Percentiles rank a stretch among this genome's conserved stretches.
Conservation (phyloP, 164 flowering plant species). For the Piper betle region DNA sequence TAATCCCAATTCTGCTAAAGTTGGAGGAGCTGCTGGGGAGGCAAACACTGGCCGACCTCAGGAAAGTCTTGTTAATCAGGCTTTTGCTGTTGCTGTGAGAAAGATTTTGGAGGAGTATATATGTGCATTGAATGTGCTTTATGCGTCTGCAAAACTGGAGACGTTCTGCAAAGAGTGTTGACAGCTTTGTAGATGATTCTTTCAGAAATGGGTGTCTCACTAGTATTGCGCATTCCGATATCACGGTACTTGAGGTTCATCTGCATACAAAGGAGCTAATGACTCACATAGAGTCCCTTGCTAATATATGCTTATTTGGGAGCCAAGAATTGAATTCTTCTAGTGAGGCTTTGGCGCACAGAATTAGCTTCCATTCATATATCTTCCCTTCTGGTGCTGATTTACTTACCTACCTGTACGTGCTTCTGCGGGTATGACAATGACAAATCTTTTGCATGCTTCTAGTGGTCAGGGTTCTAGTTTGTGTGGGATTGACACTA, state of each 20-base stretch:
- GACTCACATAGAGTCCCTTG: constrained; percentile 59
- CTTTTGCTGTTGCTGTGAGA: constrained; percentile 63
- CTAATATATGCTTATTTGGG: constrained; percentile 48
- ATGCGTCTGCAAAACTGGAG: constrained; percentile 51
- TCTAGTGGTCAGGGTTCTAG: background rate
- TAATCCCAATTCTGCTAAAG: constrained; percentile 2
- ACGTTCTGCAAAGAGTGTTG: constrained; percentile 24
- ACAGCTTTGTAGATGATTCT: constrained; percentile 7
- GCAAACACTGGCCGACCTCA: constrained; percentile 12
- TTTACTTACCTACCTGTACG: constrained; percentile 65
- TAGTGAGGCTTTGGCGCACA: constrained; percentile 26
- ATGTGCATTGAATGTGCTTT: constrained; percentile 49
- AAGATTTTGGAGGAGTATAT: constrained; percentile 67
- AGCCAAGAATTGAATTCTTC: constrained; percentile 24
- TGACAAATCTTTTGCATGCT: background rate
- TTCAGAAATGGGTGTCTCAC: constrained; percentile 41
- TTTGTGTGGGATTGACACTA: background rate
- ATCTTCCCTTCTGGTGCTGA: constrained; percentile 63
- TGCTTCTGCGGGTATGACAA: constrained; percentile 50
- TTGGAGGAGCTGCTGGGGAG: constrained; percentile 10
- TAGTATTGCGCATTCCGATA: constrained; percentile 40
- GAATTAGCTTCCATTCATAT: constrained; percentile 27
- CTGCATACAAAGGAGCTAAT: constrained; percentile 67
- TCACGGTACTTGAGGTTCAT: constrained; percentile 68
- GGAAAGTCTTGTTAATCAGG: constrained; percentile 70